Evolutionary conservation across 164 flowering plant species (phyloP).

Genomic region (Tinospora cordifolia): DNA sequence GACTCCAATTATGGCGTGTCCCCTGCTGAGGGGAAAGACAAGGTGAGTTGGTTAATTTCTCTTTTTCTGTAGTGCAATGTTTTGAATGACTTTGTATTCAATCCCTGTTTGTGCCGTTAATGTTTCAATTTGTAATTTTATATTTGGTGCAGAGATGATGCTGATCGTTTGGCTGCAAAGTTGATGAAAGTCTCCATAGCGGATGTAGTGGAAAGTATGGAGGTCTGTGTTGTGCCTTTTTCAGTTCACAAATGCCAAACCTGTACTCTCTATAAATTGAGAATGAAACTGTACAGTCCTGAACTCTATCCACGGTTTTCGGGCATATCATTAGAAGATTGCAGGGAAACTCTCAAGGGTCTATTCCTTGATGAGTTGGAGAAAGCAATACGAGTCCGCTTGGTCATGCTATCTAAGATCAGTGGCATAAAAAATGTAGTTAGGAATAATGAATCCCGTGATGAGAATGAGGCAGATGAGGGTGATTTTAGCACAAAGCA

Average conservation of each 20-base stretch:
- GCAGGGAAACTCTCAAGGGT: conserved; percentile 31
- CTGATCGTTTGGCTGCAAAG: conserved; percentile 52
- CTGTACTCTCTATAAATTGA: conserved; percentile 60
- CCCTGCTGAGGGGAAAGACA: conserved; percentile 43
- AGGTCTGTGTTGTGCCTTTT: conserved; percentile 48
- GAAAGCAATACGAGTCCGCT: conserved; percentile 48
- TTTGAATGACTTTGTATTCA: background rate
- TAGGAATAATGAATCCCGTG: conserved; percentile 19
- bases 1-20: conserved; percentile 89
- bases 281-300: conserved; percentile 44
- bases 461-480: conserved; percentile 33
- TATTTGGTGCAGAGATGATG: conserved; percentile 48
- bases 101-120: background rate
- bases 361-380: conserved; percentile 52
- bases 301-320: conserved; percentile 35
- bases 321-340: conserved; percentile 42
- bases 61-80: background rate
- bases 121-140: background rate
- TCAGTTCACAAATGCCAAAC: conserved; percentile 21
- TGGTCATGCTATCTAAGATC: conserved; percentile 44
- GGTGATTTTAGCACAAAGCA: conserved; percentile 19
- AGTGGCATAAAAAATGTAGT: conserved; percentile 51
- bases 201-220: conserved; percentile 63
- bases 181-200: conserved; percentile 66
- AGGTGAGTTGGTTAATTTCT: conserved; percentile 35